These are phyloP conservation scores for Colletotrichum chrysophilum DNA, from an alignment of 2,329 filamentous ascomycete genomes.

Conservation along the genomic window DNA sequence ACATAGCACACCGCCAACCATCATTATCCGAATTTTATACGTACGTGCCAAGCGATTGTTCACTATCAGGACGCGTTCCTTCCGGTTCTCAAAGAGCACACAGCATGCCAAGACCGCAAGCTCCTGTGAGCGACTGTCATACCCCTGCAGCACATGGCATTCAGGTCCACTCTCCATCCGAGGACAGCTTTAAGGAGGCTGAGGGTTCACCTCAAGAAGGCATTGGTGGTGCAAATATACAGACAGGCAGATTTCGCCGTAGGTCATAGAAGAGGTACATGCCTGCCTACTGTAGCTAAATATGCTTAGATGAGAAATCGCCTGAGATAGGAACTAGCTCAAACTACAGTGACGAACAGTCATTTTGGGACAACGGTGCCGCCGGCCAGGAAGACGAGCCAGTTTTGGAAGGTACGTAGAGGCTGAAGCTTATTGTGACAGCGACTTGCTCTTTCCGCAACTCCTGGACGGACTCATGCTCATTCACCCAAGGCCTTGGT, in stretches of 20 bases:
- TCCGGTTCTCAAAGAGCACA: not conserved
- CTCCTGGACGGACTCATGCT: not conserved
- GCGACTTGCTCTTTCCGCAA: not conserved
- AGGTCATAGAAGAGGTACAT: not conserved
- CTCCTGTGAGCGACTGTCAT: not conserved
- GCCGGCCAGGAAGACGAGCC: not conserved
- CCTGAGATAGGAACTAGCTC: not conserved
- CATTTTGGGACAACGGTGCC: not conserved
- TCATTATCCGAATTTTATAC: constrained; percentile 13
- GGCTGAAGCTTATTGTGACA: not conserved
- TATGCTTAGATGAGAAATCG: not conserved
- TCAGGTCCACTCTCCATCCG: not conserved
- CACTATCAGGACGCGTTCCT: not conserved
- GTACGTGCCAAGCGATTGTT: not conserved
- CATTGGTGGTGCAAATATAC: not conserved
- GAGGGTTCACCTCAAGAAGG: not conserved
- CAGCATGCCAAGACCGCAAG: not conserved
- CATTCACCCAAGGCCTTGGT: not conserved
- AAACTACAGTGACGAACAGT: not conserved
- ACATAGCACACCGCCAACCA: not conserved
- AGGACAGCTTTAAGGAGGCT: not conserved
- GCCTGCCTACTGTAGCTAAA: not conserved
- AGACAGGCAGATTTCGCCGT: not conserved
- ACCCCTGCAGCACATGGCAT: not conserved
- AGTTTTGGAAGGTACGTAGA: not conserved